A percentile compares a stretch with the other conserved stretches of the same genome.
Evolutionary conservation across 164 flowering plant species (phyloP).

Genomic region (Aristolochia contorta): DNA sequence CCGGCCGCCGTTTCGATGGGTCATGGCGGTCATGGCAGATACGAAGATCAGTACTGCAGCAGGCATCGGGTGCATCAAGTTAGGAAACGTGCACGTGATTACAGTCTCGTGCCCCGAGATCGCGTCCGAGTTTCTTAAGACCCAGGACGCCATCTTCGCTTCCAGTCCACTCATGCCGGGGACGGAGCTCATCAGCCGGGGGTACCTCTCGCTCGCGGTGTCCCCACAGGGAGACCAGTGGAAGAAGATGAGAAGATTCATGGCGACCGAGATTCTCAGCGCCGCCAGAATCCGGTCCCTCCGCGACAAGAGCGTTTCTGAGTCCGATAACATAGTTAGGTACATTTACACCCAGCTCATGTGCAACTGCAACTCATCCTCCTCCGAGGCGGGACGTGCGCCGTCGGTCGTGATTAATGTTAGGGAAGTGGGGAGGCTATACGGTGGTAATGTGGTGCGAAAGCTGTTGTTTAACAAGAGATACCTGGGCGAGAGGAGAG

Average conservation of each 20-base stretch:
- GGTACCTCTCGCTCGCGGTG: conserved; percentile 17
- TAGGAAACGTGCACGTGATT: too few species aligned
- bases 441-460: conserved; percentile 21
- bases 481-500: conserved; percentile 19
- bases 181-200: conserved; percentile 16
- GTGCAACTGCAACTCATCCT: conserved; percentile 6
- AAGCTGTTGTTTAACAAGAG: conserved; percentile 20
- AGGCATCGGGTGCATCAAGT: too few species aligned
- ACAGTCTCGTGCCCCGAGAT: conserved; percentile 16
- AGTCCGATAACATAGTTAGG: conserved; percentile 24
- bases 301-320: conserved; percentile 15
- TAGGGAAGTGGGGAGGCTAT: conserved; percentile 9
- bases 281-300: conserved; percentile 21
- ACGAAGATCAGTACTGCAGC: too few species aligned
- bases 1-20: conserved; percentile 24
- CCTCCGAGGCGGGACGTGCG: too few species aligned
- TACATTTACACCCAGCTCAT: conserved; percentile 23
- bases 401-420: conserved; percentile 9
- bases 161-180: conserved; percentile 23
- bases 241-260: conserved; percentile 26
- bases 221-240: conserved; percentile 28
- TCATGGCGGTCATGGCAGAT: conserved; percentile 12
- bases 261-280: conserved; percentile 20
- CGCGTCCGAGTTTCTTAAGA: conserved; percentile 19
- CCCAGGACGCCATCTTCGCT: conserved; percentile 22